phyloP scores from a whole-genome alignment of 2,329 filamentous ascomycete genomes.

The Neofusicoccum sp. region DNA sequence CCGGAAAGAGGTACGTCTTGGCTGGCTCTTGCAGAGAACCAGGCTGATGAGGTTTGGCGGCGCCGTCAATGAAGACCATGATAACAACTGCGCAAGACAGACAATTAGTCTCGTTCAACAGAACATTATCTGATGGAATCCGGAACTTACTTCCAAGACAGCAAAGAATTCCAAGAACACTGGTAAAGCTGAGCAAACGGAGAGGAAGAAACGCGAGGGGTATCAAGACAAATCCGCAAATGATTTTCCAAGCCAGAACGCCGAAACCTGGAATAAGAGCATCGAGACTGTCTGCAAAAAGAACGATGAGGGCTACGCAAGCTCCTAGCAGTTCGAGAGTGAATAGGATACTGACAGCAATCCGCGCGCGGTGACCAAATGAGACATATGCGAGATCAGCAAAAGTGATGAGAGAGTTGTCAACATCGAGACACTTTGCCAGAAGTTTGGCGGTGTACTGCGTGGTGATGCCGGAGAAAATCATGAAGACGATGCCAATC shows the following conservation, averaged over 20 bases:
- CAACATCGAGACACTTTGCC: constrained; percentile 85
- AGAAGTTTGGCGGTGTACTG: constrained; percentile 84
- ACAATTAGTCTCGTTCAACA: constrained; percentile 31
- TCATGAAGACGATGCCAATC: constrained; percentile 74
- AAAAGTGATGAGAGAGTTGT: constrained; percentile 86
- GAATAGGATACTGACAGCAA: constrained; percentile 84
- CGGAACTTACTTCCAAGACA: constrained; percentile 77
- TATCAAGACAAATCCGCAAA: constrained; percentile 77
- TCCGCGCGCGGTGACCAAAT: constrained; percentile 78
- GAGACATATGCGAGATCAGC: constrained; percentile 91
- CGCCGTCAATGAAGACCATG: constrained; percentile 82
- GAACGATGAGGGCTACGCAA: constrained; percentile 84
- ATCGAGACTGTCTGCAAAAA: constrained; percentile 93
- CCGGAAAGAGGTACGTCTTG: constrained; percentile 77
- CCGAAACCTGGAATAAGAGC: constrained; percentile 73
- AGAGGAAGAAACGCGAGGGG: constrained; percentile 85
- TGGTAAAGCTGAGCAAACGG: constrained; percentile 83
- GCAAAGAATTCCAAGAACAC: constrained; percentile 87
- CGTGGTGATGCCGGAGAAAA: constrained; percentile 74
- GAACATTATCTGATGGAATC: not conserved
- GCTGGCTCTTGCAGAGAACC: constrained; percentile 84
- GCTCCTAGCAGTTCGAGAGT: constrained; percentile 84
- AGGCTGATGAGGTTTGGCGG: constrained; percentile 76
- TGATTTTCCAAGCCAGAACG: constrained; percentile 77
- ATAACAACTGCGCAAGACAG: constrained; percentile 65